Evolutionary conservation across 768 basidiomycete genomes (phyloP), one percentile per base, ranked within the genome.

Genomic region (Mycena metata): DNA sequence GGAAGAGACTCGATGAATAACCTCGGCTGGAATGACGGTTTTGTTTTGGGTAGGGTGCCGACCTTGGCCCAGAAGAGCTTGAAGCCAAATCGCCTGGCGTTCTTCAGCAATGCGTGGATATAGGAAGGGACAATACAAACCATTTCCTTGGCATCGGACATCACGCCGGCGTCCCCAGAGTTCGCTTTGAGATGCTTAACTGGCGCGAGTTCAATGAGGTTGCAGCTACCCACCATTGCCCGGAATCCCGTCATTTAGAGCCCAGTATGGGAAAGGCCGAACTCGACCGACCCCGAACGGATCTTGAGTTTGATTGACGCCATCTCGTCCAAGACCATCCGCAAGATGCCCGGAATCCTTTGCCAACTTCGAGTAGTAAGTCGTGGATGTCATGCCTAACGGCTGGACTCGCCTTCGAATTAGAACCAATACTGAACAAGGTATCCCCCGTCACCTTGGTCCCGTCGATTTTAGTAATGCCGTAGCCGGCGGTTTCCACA

Each of bases 91-190:
- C 5, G 68, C 64, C 64, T 64, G 49, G 13, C 2, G 5, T 3
- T 1, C 35, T 10, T 39, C 10, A 39, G 39, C 39, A 39, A 9
- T 15, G 39, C 2, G 50, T 43, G 19, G 7, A 11, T 26, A 3
- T 15, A 5, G 13, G 13, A 69, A 42, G 5, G n/a, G n/a, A 17
- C 39, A n/a, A 15, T n/a, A 17, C 46, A 33, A 58, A 72, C 76
- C 66, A 76, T 64, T 47, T 76, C 75, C 5, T 68, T 61, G 0
- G 72, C 72, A 39, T 60, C 73, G 36, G 69, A 75, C 33, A 75
- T 74, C 36, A 77, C 23, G 3, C 74, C 75, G 7, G 75, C 76
- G 23, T 69, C 59, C 15, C 64, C 64, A 12, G 57, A 59, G 23
- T 45, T 13, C 8, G 19, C 64, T 66, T 10, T 15, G 11, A 39